phyloP scores from a whole-genome alignment of 148 eudicot species.

The Heliamphora exappendiculata region DNA sequence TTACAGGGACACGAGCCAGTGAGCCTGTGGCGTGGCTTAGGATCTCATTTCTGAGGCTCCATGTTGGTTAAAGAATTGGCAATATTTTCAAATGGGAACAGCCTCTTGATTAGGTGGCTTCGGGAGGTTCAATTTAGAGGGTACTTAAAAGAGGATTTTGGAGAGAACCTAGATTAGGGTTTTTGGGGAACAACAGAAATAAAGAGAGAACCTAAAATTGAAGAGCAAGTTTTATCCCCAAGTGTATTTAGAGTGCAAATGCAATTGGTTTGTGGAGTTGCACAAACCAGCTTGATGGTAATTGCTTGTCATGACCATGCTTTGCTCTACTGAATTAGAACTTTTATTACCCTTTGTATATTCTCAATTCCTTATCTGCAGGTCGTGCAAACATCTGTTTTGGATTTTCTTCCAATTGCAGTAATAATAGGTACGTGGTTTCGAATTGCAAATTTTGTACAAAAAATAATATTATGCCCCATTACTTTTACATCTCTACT shows the following conservation, averaged over 20 bases:
- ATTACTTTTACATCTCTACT: not conserved
- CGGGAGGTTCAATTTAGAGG: conserved; percentile 1
- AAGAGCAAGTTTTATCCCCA: not conserved
- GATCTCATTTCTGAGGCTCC: not conserved
- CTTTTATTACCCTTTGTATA: not conserved
- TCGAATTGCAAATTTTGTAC: conserved; percentile 4
- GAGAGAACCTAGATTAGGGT: not conserved
- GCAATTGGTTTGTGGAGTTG: not conserved
- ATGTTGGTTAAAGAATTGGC: not conserved
- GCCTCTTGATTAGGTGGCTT: not conserved
- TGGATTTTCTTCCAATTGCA: conserved; percentile 10
- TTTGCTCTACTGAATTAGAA: not conserved
- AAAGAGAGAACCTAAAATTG: not conserved
- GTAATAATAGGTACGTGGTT: conserved; percentile 8
- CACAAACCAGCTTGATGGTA: not conserved
- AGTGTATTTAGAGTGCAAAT: not conserved
- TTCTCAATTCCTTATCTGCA: conserved; percentile 15
- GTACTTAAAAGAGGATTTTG: not conserved
- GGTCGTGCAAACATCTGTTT: conserved; percentile 16
- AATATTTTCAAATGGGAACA: not conserved
- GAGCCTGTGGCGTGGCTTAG: too few species aligned
- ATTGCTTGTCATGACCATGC: conserved; percentile 2
- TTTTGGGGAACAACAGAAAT: too few species aligned
- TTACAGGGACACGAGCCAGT: not conserved
- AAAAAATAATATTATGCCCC: not conserved